Percentiles rank a stretch among this genome's conserved stretches.
phyloP scores from a whole-genome alignment of 2,329 filamentous ascomycete genomes.

The Fusarium sp. region DNA sequence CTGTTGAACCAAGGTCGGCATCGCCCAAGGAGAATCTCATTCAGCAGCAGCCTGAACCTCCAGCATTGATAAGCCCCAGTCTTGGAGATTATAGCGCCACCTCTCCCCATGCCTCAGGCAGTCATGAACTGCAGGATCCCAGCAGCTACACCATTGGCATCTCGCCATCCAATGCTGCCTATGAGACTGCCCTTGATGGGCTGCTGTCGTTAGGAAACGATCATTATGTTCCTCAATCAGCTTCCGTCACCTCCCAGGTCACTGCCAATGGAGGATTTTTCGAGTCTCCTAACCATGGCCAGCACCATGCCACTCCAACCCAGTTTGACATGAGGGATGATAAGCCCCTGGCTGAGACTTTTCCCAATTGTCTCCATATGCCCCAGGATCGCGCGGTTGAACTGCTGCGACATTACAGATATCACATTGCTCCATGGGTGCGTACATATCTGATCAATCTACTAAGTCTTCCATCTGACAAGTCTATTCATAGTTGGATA shows the following conservation, averaged over 20 bases:
- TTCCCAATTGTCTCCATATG: constrained; percentile 41
- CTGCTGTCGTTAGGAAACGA: constrained; percentile 50
- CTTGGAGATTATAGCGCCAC: constrained; percentile 12
- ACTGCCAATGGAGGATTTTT: constrained; percentile 18
- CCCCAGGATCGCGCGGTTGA: constrained; percentile 43
- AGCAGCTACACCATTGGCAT: constrained; percentile 29
- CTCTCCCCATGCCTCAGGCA: constrained; percentile 9
- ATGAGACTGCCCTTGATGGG: constrained; percentile 50
- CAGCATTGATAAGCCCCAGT: constrained; percentile 15
- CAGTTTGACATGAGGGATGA: constrained; percentile 12
- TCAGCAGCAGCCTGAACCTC: constrained; percentile 9
- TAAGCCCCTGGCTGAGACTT: constrained; percentile 17
- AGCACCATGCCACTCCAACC: constrained; percentile 2
- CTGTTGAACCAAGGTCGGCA: constrained; percentile 2
- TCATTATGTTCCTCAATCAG: constrained; percentile 21
- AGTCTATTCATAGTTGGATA: constrained; percentile 51
- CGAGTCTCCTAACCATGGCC: constrained; percentile 13
- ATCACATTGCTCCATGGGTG: constrained; percentile 60
- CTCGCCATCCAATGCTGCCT: constrained; percentile 42
- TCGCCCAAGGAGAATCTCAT: background rate
- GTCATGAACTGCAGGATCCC: constrained; percentile 5
- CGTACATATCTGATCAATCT: constrained; percentile 13
- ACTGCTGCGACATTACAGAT: constrained; percentile 57
- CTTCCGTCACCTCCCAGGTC: constrained; percentile 14
- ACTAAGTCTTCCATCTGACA: constrained; percentile 5